Conservation (phyloP, 164 flowering plant species). For the Aristolochia californica region DNA sequence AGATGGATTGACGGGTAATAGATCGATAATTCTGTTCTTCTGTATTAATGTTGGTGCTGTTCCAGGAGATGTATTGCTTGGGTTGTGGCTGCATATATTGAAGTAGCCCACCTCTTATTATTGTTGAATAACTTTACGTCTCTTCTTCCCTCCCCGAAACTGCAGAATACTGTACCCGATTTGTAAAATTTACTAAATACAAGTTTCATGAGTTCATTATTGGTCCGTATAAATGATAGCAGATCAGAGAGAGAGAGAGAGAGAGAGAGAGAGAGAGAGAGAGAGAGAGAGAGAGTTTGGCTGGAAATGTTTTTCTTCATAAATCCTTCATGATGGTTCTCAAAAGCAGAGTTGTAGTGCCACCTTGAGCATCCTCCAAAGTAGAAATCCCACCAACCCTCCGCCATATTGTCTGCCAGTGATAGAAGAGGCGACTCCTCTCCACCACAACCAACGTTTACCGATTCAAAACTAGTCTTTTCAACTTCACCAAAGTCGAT, state of each 20-base stretch:
- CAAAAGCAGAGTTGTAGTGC: neutral
- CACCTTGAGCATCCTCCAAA: conserved; percentile 13
- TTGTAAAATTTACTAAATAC: no score
- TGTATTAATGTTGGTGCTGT: neutral
- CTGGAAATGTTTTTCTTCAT: no score
- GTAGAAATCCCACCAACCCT: conserved; percentile 13
- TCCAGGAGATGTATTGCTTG: neutral
- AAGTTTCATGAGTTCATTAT: no score
- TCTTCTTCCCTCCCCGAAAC: neutral
- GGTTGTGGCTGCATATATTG: conserved; percentile 10
- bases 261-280: no score
- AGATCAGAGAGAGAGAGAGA: no score
- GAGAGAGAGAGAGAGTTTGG: no score
- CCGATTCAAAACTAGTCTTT: neutral
- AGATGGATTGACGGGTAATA: no score
- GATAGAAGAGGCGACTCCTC: neutral
- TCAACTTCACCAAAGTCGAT: neutral
- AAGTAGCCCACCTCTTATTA: conserved; percentile 10
- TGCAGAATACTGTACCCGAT: no score
- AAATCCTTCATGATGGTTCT: no score
- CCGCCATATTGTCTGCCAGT: conserved; percentile 8
- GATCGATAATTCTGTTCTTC: no score
- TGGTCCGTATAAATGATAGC: no score
- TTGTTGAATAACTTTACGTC: neutral
- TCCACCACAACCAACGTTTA: neutral